phyloP scores from a whole-genome alignment of 768 basidiomycete species.

The Fistulinella prunicolor region DNA sequence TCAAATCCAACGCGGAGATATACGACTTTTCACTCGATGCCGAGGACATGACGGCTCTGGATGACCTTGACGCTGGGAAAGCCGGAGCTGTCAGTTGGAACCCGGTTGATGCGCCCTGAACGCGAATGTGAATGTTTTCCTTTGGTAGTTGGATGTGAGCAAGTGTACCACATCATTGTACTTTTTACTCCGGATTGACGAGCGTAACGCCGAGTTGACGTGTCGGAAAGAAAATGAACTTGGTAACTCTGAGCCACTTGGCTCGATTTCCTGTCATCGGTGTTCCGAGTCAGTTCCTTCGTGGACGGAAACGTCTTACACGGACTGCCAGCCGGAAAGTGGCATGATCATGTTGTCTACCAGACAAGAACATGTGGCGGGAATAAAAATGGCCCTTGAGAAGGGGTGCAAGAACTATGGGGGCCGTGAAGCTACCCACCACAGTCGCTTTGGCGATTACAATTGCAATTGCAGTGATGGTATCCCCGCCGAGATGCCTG shows the following conservation, averaged over 20 bases:
- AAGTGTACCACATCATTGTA: background rate
- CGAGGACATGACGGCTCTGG: slow-evolving; percentile 64
- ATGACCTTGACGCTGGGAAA: slow-evolving; percentile 69
- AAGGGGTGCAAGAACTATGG: no score
- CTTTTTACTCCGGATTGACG: background rate
- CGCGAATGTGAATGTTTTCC: slow-evolving; percentile 13
- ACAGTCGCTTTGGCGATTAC: background rate
- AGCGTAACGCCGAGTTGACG: background rate
- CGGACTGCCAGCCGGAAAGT: no score
- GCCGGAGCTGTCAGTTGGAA: slow-evolving; percentile 83
- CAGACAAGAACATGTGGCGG: no score
- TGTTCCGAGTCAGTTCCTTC: no score
- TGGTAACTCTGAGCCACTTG: background rate
- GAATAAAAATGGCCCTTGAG: no score
- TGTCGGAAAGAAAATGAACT: background rate
- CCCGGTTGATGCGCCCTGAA: slow-evolving; percentile 53
- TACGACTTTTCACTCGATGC: slow-evolving; percentile 69
- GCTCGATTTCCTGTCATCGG: no score
- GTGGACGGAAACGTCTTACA: no score
- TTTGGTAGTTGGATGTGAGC: background rate
- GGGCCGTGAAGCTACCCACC: no score
- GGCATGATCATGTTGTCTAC: no score
- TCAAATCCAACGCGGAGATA: slow-evolving; percentile 68
- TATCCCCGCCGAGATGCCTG: slow-evolving; percentile 6
- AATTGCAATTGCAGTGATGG: background rate